These are phyloP conservation scores for Schizonepeta tenuifolia DNA, from an alignment of 257 asterid genomes.

Conservation along the genomic window DNA sequence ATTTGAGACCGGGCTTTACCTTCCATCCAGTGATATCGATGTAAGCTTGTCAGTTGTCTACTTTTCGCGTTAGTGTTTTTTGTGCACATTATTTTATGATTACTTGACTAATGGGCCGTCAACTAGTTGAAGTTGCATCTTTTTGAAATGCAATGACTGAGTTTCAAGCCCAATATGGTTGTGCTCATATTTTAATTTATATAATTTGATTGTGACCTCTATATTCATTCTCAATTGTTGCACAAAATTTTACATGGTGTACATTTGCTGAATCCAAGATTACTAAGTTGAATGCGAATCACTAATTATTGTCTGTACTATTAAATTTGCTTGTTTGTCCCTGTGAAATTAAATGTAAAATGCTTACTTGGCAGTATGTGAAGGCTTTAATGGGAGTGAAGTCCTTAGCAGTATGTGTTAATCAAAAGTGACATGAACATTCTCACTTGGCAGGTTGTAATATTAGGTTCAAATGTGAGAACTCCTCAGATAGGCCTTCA, in stretches of 20 bases:
- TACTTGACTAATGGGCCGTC: constrained; percentile 3
- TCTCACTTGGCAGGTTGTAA: constrained; percentile 69
- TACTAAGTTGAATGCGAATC: not conserved
- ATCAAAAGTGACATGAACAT: not conserved
- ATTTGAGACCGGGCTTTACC: constrained; percentile 92
- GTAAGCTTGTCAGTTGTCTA: constrained; percentile 49
- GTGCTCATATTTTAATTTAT: constrained; percentile 8
- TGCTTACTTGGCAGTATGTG: no score
- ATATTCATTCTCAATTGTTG: not conserved
- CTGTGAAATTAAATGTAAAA: not conserved
- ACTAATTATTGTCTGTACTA: not conserved
- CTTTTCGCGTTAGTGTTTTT: not conserved
- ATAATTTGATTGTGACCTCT: not conserved
- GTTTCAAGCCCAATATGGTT: constrained; percentile 11
- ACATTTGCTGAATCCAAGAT: not conserved
- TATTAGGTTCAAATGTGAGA: constrained; percentile 69
- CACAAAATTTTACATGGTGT: constrained; percentile 1
- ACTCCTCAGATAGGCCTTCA: constrained; percentile 80
- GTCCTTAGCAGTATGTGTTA: not conserved
- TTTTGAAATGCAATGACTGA: constrained; percentile 1
- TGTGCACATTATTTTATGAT: constrained; percentile 6
- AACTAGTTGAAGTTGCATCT: not conserved
- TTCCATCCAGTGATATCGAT: constrained; percentile 95
- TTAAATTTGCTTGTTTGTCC: constrained; percentile 19
- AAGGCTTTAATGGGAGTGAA: not conserved